phyloP scores from a whole-genome alignment of 768 basidiomycete species.

The Pleurotus eryngii region DNA sequence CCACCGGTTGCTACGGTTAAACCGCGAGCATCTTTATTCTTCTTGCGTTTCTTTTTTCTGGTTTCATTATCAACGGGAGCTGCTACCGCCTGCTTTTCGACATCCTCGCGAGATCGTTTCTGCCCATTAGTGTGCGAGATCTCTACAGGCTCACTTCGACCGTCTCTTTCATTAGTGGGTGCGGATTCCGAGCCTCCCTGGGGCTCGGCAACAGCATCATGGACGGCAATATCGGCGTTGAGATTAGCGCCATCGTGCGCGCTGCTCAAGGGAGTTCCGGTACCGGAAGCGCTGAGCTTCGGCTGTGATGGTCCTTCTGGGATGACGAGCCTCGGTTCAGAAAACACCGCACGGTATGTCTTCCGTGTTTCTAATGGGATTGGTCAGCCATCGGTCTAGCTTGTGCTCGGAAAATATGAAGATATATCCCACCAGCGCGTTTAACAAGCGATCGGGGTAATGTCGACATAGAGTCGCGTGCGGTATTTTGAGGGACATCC shows the following conservation, averaged over 20 bases:
- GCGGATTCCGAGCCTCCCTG: background rate
- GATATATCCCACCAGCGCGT: conserved; percentile 57
- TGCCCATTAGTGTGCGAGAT: background rate
- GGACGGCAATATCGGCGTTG: background rate
- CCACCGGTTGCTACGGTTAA: background rate
- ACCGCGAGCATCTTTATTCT: conserved; percentile 1
- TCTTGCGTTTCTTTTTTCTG: conserved; percentile 6
- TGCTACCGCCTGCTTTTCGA: background rate
- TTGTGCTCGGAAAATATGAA: background rate
- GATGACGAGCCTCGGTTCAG: conserved; percentile 67
- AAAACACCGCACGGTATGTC: conserved; percentile 77
- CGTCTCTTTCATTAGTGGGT: background rate
- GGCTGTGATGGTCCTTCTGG: conserved; percentile 23
- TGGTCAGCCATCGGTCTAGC: background rate
- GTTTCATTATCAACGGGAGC: background rate
- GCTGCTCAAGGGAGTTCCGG: background rate
- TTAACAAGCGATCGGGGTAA: conserved; percentile 65
- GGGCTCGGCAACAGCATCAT: too few species aligned
- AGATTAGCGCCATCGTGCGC: background rate
- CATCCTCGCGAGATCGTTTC: conserved; percentile 2
- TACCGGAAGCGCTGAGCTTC: background rate
- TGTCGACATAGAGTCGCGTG: conserved; percentile 59
- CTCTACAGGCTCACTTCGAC: background rate
- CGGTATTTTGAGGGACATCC: conserved; percentile 64
- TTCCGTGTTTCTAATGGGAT: conserved; percentile 63